phyloP scores from a whole-genome alignment of 83 land plant species.

The Larix sibirica region DNA sequence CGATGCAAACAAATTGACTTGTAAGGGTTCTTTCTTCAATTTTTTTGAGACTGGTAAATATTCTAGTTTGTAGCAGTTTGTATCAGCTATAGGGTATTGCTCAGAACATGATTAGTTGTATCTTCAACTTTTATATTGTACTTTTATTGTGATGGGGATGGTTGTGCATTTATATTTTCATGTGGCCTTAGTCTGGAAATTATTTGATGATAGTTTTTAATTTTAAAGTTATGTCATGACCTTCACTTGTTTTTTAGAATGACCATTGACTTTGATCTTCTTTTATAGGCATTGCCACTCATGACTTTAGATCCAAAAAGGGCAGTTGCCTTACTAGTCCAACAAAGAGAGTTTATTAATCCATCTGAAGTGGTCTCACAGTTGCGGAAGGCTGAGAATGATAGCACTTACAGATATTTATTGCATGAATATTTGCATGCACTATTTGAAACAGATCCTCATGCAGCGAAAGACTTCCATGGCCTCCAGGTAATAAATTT shows the following conservation, averaged over 20 bases:
- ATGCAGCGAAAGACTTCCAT: constrained; percentile 86
- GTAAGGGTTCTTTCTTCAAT: too few relatives aligned
- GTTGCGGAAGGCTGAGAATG: constrained; percentile 47
- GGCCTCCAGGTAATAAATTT: constrained; percentile 74
- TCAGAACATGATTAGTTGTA: too few relatives aligned
- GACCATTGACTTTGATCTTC: not conserved
- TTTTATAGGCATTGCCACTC: constrained; percentile 61
- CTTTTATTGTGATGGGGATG: not conserved
- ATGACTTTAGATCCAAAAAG: constrained; percentile 82
- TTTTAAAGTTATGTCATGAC: not conserved
- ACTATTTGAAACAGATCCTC: constrained; percentile 71
- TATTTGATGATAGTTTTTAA: not conserved
- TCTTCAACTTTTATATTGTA: too few relatives aligned
- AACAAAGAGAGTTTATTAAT: constrained; percentile 59
- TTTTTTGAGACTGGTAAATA: too few relatives aligned
- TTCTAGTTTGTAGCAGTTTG: too few relatives aligned
- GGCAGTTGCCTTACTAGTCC: constrained; percentile 72
- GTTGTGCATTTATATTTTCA: not conserved
- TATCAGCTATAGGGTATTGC: too few relatives aligned
- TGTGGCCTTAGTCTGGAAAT: not conserved
- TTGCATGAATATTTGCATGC: constrained; percentile 86
- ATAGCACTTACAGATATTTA: constrained; percentile 54
- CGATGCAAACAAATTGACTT: too few relatives aligned
- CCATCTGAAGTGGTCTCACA: constrained; percentile 81
- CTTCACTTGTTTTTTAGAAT: not conserved